Percentiles rank a stretch among this genome's conserved stretches.
These are phyloP conservation scores for Capronia americana DNA, from an alignment of 2,329 filamentous ascomycete species.

Conservation along the genomic window DNA sequence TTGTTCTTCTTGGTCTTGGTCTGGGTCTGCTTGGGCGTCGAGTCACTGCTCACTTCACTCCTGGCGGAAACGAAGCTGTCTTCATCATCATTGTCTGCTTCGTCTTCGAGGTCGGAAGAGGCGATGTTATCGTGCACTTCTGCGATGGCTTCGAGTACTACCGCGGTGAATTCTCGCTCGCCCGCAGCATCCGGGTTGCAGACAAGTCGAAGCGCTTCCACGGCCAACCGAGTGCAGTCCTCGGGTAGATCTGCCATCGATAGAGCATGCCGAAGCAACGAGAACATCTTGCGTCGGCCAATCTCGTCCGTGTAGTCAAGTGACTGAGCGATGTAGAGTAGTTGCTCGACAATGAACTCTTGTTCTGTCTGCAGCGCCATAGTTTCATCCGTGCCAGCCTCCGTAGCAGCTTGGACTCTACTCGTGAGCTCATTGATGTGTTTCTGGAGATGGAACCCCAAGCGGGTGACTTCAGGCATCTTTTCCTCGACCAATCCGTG, in stretches of 20 bases:
- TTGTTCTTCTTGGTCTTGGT: conserved; percentile 27
- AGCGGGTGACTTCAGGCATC: conserved; percentile 89
- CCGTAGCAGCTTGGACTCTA: conserved; percentile 43
- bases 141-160: conserved; percentile 86
- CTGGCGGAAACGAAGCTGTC: conserved; percentile 94
- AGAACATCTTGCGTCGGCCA: conserved; percentile 93
- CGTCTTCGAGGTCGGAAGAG: conserved; percentile 40
- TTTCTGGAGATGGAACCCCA: conserved; percentile 84
- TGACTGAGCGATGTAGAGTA: conserved; percentile 88
- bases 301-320: conserved; percentile 98
- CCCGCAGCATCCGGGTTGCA: conserved; percentile 67
- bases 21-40: conserved; percentile 43
- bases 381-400: conserved; percentile 71
- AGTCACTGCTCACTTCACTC: conserved; percentile 74
- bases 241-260: conserved; percentile 88
- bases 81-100: conserved; percentile 63
- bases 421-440: conserved; percentile 67
- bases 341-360: conserved; percentile 94
- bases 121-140: conserved; percentile 96
- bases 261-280: conserved; percentile 81
- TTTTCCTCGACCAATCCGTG: conserved; percentile 85
- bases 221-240: conserved; percentile 85
- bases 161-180: conserved; percentile 57
- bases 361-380: conserved; percentile 75
- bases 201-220: conserved; percentile 81